A percentile compares a stretch with the other conserved stretches of the same genome.
Evolutionary conservation across 2,329 filamentous ascomycete species (phyloP).

Genomic region (Cercospora sp.): DNA sequence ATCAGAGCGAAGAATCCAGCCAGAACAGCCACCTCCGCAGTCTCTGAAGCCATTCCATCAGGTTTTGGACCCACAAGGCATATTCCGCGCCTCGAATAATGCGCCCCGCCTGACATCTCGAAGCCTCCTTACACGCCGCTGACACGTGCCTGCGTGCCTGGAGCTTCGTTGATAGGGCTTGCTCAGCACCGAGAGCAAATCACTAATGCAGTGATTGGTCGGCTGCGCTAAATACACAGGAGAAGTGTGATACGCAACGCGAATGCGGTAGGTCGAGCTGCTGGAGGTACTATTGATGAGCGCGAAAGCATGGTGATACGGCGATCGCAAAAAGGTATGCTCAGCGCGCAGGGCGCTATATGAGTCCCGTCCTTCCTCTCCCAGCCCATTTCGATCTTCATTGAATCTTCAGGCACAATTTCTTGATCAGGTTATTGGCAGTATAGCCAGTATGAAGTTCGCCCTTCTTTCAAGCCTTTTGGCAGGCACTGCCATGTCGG

Average conservation of each 20-base stretch:
- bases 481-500: slow-evolving; percentile 9
- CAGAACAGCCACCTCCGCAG: slow-evolving; percentile 13
- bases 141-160: neutral
- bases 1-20: neutral
- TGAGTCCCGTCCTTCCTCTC: neutral
- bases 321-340: neutral
- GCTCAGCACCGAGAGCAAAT: neutral
- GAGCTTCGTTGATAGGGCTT: neutral
- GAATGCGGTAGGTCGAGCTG: neutral
- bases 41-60: slow-evolving; percentile 6
- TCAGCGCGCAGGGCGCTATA: neutral
- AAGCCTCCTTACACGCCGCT: neutral
- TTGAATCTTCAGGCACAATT: neutral
- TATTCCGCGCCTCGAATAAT: neutral
- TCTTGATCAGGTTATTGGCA: no score
- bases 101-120: neutral
- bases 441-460: slow-evolving; percentile 3
- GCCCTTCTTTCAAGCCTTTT: neutral
- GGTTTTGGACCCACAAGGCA: neutral
- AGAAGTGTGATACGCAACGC: neutral
- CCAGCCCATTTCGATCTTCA: neutral
- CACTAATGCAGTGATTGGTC: slow-evolving; percentile 3
- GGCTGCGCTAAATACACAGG: neutral
- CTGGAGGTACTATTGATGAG: neutral
- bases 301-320: neutral